phyloP scores from a whole-genome alignment of 2,329 filamentous ascomycete species.

The Arthrobotrys sinensis region DNA sequence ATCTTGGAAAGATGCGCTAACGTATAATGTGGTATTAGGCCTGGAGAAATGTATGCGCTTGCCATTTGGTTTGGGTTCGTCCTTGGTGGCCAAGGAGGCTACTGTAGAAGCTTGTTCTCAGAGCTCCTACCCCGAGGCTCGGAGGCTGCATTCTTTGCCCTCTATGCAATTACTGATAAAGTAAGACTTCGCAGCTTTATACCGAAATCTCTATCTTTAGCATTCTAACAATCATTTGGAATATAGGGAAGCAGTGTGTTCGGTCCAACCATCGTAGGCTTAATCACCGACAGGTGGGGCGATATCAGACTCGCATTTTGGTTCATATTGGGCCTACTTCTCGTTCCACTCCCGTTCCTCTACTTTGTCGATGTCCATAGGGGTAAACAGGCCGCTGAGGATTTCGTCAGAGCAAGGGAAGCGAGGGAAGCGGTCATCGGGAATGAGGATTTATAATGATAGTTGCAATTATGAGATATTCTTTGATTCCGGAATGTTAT shows the following conservation, averaged over 20 bases:
- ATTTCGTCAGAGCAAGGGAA: constrained; percentile 39
- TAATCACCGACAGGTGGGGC: constrained; percentile 87
- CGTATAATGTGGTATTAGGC: constrained; percentile 68
- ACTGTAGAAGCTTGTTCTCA: constrained; percentile 92
- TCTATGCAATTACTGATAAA: constrained; percentile 98
- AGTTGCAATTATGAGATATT: neutral
- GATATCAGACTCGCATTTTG: constrained; percentile 90
- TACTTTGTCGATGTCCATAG: constrained; percentile 87
- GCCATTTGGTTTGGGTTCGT: constrained; percentile 94
- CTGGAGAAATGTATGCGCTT: constrained; percentile 96
- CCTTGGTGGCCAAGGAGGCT: constrained; percentile 90
- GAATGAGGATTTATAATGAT: constrained; percentile 23
- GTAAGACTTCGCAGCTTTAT: neutral
- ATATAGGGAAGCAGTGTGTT: constrained; percentile 77
- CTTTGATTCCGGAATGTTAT: neutral
- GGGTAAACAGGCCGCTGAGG: constrained; percentile 71
- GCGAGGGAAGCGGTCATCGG: constrained; percentile 8
- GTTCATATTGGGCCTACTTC: constrained; percentile 89
- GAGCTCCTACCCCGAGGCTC: constrained; percentile 94
- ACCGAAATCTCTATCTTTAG: neutral
- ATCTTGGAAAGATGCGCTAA: neutral
- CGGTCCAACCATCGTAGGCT: constrained; percentile 91
- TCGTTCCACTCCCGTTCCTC: constrained; percentile 86
- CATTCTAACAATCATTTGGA: constrained; percentile 2
- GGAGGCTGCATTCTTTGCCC: constrained; percentile 94